phyloP scores from a whole-genome alignment of 2,329 filamentous ascomycete species.

The Lasiodiplodia gonubiensis region DNA sequence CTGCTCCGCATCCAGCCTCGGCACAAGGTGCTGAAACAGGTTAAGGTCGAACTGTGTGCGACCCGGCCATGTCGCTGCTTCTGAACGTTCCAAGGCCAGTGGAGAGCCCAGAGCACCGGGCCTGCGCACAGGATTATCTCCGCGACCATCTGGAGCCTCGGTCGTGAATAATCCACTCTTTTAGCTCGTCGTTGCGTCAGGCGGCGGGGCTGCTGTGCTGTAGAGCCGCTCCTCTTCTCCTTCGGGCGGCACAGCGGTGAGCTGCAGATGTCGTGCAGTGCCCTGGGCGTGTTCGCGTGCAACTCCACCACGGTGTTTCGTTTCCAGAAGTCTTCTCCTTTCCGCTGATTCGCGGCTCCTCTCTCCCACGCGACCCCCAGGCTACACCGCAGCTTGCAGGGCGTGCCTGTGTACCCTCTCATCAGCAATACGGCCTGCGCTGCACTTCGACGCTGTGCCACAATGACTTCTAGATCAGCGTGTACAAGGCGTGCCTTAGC shows the following conservation, averaged over 20 bases:
- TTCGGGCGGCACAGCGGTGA: background rate
- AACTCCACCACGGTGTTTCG: background rate
- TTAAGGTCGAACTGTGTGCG: background rate
- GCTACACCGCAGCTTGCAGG: constrained; percentile 3
- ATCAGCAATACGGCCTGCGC: background rate
- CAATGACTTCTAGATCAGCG: background rate
- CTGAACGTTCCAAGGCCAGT: background rate
- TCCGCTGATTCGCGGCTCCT: background rate
- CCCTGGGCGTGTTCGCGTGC: background rate
- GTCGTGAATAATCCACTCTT: background rate
- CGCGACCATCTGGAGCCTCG: background rate
- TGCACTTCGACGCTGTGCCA: background rate
- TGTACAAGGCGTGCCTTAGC: background rate
- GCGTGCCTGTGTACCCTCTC: constrained; percentile 1
- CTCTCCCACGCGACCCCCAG: background rate
- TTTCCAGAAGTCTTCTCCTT: constrained; percentile 4
- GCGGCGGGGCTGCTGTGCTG: background rate
- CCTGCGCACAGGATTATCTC: constrained; percentile 8
- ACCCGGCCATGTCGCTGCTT: constrained; percentile 1
- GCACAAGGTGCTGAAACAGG: constrained; percentile 13
- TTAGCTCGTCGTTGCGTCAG: constrained; percentile 4
- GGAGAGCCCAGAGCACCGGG: background rate
- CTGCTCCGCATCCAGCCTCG: constrained; percentile 13
- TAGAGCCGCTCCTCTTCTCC: background rate
- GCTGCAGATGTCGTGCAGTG: constrained; percentile 15